phyloP scores from a whole-genome alignment of 106 monocot genomes.

The Xerophyta viscosa region DNA sequence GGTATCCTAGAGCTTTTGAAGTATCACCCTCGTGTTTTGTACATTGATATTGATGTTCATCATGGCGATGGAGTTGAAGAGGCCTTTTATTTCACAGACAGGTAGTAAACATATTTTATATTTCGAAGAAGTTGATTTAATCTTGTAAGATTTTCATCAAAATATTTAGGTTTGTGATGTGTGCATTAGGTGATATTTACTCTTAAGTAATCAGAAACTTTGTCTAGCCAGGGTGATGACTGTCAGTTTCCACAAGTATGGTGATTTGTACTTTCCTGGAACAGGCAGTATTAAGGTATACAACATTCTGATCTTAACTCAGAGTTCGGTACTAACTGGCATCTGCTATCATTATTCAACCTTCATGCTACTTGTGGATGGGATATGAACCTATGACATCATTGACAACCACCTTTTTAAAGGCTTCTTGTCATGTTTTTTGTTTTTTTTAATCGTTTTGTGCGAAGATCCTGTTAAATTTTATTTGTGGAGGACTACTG shows the following conservation, averaged over 20 bases:
- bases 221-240: conserved; percentile 83
- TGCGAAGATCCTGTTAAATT: too few species aligned
- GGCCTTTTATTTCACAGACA: conserved; percentile 96
- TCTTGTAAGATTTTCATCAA: not conserved
- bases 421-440: too few species aligned
- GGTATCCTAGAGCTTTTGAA: conserved; percentile 97
- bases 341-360: too few species aligned
- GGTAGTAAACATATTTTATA: conserved; percentile 24
- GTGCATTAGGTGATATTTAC: too few species aligned
- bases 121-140: not conserved
- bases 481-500: too few species aligned
- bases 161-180: not conserved
- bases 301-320: too few species aligned
- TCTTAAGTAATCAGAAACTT: not conserved
- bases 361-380: too few species aligned
- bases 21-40: conserved; percentile 88
- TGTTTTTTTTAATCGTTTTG: too few species aligned
- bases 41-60: conserved; percentile 98
- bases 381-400: too few species aligned
- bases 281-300: conserved; percentile 93
- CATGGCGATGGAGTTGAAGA: conserved; percentile 99
- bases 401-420: too few species aligned
- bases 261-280: conserved; percentile 93
- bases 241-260: conserved; percentile 96
- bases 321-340: too few species aligned